Evolutionary conservation across 1,139 yeast genomes (phyloP), one percentile per base, ranked within the genome.

Genomic region (Saccharomycopsis hybrid): DNA sequence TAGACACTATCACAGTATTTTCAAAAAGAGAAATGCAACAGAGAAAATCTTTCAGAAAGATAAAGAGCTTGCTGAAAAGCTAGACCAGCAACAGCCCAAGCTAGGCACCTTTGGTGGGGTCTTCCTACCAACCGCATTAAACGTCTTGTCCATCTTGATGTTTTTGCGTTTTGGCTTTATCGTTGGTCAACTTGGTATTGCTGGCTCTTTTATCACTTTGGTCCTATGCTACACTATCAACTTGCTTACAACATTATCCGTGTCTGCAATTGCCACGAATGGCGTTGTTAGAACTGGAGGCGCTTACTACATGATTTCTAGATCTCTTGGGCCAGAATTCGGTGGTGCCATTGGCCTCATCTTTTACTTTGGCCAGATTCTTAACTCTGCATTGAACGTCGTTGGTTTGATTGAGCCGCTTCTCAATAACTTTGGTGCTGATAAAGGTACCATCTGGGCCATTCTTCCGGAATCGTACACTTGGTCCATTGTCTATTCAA

Each of bases 261-360:
- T 85, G 53, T 79, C 87, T 55, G 92, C 92, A 2, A 85, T 85
- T 52, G 83, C 89, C 2, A 85, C 94, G 2, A 85, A 85, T 62
- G 94, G 94, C 30, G 83, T 87, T 0, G 92, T 85, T 9, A 75
- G 82, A 60, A 92, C 92, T 29, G 94, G 94, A 13, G 94, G 94
- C 32, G 90, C 92, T 0, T 85, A 85, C 61, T 84, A 82, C 58
- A 85, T 85, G 90, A 82, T 85, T 43, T 81, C 88, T 13, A 68
- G 94, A 59, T 80, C 88, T 40, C 66, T 85, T 55, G 94, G 94
- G 0, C 90, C 89, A 2, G 94, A 85, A 60, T 85, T 85, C 64
- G 94, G 94, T 35, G 92, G 92, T 2, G 82, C 92, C 2, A 84
- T 85, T 54, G 94, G 94, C 0, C 70, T 85, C 36, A 84, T 85